phyloP scores from a whole-genome alignment of 2,329 filamentous ascomycete genomes.

The Colletotrichum destructivum region DNA sequence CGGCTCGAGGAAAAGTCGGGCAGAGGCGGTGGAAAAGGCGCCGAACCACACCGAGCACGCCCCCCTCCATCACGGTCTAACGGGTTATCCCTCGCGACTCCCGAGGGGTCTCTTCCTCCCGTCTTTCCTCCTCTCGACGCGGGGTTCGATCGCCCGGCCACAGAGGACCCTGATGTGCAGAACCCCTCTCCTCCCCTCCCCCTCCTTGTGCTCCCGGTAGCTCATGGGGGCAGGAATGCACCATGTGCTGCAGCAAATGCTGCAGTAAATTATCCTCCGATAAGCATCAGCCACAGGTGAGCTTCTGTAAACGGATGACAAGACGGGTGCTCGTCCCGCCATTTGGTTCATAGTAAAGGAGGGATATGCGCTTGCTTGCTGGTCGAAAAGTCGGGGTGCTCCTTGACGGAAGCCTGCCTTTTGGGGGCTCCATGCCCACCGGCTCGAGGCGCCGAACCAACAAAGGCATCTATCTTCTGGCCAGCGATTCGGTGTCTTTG shows the following conservation, averaged over 20 bases:
- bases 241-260: slow-evolving; percentile 12
- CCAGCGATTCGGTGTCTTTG: slow-evolving; percentile 14
- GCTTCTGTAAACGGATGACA: not conserved
- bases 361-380: not conserved
- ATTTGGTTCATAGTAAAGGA: slow-evolving; percentile 3
- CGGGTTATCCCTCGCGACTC: slow-evolving; percentile 28
- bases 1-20: not conserved
- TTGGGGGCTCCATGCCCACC: not conserved
- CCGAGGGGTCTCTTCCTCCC: slow-evolving; percentile 27
- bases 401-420: not conserved
- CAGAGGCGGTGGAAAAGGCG: slow-evolving; percentile 36
- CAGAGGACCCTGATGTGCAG: slow-evolving; percentile 40
- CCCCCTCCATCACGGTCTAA: slow-evolving; percentile 36
- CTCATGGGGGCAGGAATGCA: slow-evolving; percentile 10
- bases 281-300: slow-evolving; percentile 33
- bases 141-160: slow-evolving; percentile 38
- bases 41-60: slow-evolving; percentile 40
- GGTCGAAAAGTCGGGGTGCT: slow-evolving; percentile 15
- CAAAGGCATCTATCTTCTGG: not conserved
- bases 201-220: slow-evolving; percentile 12
- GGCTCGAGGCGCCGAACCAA: slow-evolving; percentile 2
- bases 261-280: slow-evolving; percentile 14
- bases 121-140: slow-evolving; percentile 18
- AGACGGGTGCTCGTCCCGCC: not conserved
- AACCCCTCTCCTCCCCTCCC: not conserved